phyloP scores from a whole-genome alignment of 305 asterid genomes.

The Solanum hybrid region DNA sequence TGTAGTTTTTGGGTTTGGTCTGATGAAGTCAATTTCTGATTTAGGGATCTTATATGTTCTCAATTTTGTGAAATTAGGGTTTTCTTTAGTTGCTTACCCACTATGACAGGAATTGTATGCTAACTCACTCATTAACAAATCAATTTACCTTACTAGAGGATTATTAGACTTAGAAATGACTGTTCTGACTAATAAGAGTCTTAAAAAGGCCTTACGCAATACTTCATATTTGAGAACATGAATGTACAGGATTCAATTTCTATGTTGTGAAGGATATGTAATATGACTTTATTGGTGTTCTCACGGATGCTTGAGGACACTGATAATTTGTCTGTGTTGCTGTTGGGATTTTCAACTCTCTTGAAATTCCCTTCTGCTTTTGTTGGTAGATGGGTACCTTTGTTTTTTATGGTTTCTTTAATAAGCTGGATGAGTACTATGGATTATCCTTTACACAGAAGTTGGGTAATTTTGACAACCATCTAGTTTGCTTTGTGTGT shows the following conservation, averaged over 20 bases:
- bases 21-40: background rate
- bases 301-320: background rate
- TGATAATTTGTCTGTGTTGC: background rate
- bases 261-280: background rate
- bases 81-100: background rate
- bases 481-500: background rate
- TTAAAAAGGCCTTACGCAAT: background rate
- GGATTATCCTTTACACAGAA: background rate
- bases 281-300: background rate
- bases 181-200: background rate
- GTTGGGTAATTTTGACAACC: background rate
- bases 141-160: background rate
- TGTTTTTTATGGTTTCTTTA: background rate
- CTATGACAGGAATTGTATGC: background rate
- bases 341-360: background rate
- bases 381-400: background rate
- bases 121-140: background rate
- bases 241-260: background rate
- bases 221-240: background rate
- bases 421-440: background rate
- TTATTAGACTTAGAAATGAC: background rate
- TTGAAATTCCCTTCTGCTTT: background rate
- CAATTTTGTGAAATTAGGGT: background rate
- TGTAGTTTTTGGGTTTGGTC: background rate
- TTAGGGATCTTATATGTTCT: background rate